These are phyloP conservation scores for Cicer cuneatum DNA, from an alignment of 306 rosid species.

Conservation along the genomic window DNA sequence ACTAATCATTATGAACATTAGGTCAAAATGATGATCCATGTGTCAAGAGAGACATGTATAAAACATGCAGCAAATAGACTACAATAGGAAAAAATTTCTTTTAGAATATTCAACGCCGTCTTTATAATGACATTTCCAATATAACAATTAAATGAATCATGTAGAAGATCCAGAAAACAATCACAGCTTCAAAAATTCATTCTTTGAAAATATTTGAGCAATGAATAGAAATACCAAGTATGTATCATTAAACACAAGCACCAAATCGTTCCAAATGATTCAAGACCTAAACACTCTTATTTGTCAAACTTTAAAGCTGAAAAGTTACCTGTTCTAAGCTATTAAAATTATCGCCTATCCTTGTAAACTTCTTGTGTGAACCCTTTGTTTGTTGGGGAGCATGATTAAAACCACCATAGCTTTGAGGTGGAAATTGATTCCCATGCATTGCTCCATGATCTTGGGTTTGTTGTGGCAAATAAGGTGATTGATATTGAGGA, in stretches of 20 bases:
- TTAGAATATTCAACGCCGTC: not conserved
- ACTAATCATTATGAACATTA: slow-evolving; percentile 6
- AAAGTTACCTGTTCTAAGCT: slow-evolving; percentile 77
- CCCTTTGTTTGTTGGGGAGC: slow-evolving; percentile 53
- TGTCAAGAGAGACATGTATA: not conserved
- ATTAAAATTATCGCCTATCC: slow-evolving; percentile 69
- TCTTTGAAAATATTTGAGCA: not conserved
- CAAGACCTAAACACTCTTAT: slow-evolving; percentile 18
- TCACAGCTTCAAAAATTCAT: slow-evolving; percentile 12
- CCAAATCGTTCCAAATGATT: slow-evolving; percentile 12
- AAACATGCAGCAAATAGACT: slow-evolving; percentile 36
- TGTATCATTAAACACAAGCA: slow-evolving; percentile 20
- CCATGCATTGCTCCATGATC: slow-evolving; percentile 46
- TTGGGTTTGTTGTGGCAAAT: slow-evolving; percentile 53
- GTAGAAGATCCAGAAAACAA: not conserved
- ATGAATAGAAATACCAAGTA: not conserved
- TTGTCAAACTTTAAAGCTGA: slow-evolving; percentile 19
- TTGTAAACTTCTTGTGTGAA: slow-evolving; percentile 67
- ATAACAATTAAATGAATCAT: not conserved
- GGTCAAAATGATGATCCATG: slow-evolving; percentile 18
- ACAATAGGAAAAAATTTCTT: slow-evolving; percentile 16
- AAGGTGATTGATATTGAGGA: slow-evolving; percentile 59
- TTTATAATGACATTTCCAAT: slow-evolving; percentile 13
- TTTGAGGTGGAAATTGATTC: slow-evolving; percentile 45
- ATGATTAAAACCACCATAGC: slow-evolving; percentile 48